These are phyloP conservation scores for Chrysoporthe deuterocubensis DNA, from an alignment of 2,329 filamentous ascomycete genomes.

Conservation along the genomic window DNA sequence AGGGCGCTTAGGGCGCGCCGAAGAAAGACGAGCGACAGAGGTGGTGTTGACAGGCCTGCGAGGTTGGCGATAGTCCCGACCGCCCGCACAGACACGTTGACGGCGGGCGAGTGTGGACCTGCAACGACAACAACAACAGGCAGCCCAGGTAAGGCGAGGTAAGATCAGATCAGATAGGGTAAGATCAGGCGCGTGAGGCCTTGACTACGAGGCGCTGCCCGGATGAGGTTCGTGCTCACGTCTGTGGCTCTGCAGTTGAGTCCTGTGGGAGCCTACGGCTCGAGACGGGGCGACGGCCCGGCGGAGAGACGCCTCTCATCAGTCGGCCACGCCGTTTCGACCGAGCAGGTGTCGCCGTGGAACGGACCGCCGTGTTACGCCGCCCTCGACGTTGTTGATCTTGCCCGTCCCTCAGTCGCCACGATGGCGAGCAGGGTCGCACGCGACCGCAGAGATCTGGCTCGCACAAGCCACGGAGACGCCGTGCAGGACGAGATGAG, in stretches of 20 bases:
- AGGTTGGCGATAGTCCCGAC: background rate
- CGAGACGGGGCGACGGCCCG: background rate
- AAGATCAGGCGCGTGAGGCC: background rate
- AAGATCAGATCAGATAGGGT: background rate
- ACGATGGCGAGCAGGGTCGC: background rate
- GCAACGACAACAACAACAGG: background rate
- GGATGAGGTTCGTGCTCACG: background rate
- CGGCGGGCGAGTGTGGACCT: background rate
- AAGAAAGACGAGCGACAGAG: background rate
- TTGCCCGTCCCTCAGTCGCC: background rate
- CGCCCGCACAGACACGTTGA: background rate
- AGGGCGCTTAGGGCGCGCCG: background rate
- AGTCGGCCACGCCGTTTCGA: background rate
- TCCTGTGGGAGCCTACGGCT: background rate
- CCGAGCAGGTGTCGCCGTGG: background rate
- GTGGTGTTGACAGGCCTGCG: background rate
- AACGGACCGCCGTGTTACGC: background rate
- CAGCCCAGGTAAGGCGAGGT: background rate
- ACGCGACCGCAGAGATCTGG: background rate
- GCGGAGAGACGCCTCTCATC: background rate
- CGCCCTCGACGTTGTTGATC: background rate
- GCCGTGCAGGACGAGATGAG: constrained; percentile 4
- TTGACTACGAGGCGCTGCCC: background rate
- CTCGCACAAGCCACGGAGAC: background rate
- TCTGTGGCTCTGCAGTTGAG: background rate